phyloP scores from a whole-genome alignment of 768 basidiomycete species.

The Phylloporus scabripes region DNA sequence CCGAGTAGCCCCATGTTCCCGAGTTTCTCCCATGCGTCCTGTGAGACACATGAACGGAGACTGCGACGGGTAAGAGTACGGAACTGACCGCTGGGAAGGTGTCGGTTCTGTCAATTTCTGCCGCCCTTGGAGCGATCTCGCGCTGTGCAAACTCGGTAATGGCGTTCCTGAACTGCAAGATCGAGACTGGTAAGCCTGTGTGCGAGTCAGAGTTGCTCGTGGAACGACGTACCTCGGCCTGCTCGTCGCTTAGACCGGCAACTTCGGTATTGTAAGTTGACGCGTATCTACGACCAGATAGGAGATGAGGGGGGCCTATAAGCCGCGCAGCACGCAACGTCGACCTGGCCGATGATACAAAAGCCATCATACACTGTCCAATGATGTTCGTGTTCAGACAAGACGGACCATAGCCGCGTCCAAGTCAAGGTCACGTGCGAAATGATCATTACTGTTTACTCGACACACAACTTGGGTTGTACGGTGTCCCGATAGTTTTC shows the following conservation, averaged over 20 bases:
- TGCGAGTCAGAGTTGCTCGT: not conserved
- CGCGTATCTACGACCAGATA: constrained; percentile 7
- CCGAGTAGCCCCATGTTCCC: constrained; percentile 92
- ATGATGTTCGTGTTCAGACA: not conserved
- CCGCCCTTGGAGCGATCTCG: constrained; percentile 82
- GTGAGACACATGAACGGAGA: constrained; percentile 13
- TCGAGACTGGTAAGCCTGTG: not conserved
- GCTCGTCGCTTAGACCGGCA: constrained; percentile 75
- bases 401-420: constrained; percentile 16
- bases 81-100: constrained; percentile 64
- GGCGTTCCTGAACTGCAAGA: constrained; percentile 68
- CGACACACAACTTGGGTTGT: constrained; percentile 19
- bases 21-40: constrained; percentile 87
- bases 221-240: constrained; percentile 56
- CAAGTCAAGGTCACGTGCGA: constrained; percentile 7
- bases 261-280: constrained; percentile 70
- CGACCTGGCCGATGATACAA: constrained; percentile 11
- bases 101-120: constrained; percentile 81
- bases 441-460: constrained; percentile 1
- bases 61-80: not conserved
- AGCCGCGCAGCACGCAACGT: constrained; percentile 2
- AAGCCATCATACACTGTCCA: constrained; percentile 12
- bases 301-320: not conserved
- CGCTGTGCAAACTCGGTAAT: constrained; percentile 74
- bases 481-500: constrained; percentile 31